These are phyloP conservation scores for Clavispora asparagi DNA, from an alignment of 805 yeast genomes.

Conservation along the genomic window DNA sequence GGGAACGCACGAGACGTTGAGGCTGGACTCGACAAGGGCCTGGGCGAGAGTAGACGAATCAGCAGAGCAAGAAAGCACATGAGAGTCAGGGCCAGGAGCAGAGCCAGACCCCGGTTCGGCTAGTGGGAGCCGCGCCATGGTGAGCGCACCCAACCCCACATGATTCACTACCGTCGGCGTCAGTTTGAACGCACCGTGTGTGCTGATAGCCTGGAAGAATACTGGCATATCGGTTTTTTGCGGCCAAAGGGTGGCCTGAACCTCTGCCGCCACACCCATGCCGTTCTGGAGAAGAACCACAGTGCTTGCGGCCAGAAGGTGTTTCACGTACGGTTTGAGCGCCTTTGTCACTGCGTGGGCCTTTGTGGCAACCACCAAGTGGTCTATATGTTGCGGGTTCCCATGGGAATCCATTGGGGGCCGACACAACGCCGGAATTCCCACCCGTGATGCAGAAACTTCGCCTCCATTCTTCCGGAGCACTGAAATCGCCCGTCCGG, in stretches of 20 bases:
- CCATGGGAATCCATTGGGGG: slow-evolving; percentile 4
- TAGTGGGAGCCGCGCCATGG: slow-evolving; percentile 51
- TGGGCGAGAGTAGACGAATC: slow-evolving; percentile 15
- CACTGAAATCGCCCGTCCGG: slow-evolving; percentile 34
- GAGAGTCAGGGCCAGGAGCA: slow-evolving; percentile 10
- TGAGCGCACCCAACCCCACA: slow-evolving; percentile 67
- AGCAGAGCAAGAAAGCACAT: neutral
- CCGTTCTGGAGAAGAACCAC: slow-evolving; percentile 80
- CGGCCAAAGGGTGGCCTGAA: slow-evolving; percentile 54
- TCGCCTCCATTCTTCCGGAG: slow-evolving; percentile 16
- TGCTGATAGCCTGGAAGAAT: slow-evolving; percentile 68
- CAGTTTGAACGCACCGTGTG: slow-evolving; percentile 73
- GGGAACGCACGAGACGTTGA: slow-evolving; percentile 24
- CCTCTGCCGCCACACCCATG: slow-evolving; percentile 60
- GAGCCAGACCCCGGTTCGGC: neutral
- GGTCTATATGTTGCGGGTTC: slow-evolving; percentile 31
- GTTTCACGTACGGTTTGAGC: slow-evolving; percentile 45
- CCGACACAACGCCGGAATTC: slow-evolving; percentile 22
- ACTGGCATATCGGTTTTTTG: slow-evolving; percentile 42
- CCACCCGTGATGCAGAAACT: slow-evolving; percentile 12
- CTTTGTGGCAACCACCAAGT: slow-evolving; percentile 74
- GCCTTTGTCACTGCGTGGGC: slow-evolving; percentile 70
- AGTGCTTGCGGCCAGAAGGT: slow-evolving; percentile 46
- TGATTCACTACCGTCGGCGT: slow-evolving; percentile 37
- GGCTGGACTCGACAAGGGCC: slow-evolving; percentile 17